Evolutionary conservation across 768 basidiomycete genomes (phyloP).

Genomic region (Russula abietina): DNA sequence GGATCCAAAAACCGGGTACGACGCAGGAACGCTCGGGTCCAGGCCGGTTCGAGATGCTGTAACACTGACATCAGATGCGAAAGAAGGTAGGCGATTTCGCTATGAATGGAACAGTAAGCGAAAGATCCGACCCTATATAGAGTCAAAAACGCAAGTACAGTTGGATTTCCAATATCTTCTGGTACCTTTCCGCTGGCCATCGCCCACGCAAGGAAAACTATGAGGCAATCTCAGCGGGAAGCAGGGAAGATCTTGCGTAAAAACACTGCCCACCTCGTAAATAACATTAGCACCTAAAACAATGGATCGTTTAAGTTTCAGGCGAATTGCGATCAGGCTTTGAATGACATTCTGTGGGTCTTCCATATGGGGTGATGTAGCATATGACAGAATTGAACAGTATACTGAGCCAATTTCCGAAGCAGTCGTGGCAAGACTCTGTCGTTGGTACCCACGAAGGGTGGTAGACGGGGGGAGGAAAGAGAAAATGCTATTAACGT

Average conservation of each 20-base stretch:
- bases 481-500: conserved; percentile 48
- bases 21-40: conserved; percentile 70
- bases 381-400: conserved; percentile 70
- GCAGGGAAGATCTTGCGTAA: neutral
- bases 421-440: conserved; percentile 60
- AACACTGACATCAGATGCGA: conserved; percentile 71
- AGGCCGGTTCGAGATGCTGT: conserved; percentile 65
- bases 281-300: conserved; percentile 51
- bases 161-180: conserved; percentile 60
- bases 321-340: conserved; percentile 65
- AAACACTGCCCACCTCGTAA: conserved; percentile 49
- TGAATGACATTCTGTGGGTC: conserved; percentile 53
- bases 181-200: conserved; percentile 79
- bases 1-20: conserved; percentile 71
- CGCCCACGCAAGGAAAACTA: conserved; percentile 70
- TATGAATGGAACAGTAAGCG: conserved; percentile 29
- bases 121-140: neutral
- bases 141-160: conserved; percentile 39
- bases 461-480: conserved; percentile 72
- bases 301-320: conserved; percentile 61
- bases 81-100: conserved; percentile 62
- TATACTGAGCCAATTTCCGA: conserved; percentile 64
- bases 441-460: conserved; percentile 66
- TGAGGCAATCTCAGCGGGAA: conserved; percentile 1
- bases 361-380: conserved; percentile 46